Base-by-base conservation (phyloP, 2,329 filamentous ascomycete genomes). In the Xylaria sp. region DNA sequence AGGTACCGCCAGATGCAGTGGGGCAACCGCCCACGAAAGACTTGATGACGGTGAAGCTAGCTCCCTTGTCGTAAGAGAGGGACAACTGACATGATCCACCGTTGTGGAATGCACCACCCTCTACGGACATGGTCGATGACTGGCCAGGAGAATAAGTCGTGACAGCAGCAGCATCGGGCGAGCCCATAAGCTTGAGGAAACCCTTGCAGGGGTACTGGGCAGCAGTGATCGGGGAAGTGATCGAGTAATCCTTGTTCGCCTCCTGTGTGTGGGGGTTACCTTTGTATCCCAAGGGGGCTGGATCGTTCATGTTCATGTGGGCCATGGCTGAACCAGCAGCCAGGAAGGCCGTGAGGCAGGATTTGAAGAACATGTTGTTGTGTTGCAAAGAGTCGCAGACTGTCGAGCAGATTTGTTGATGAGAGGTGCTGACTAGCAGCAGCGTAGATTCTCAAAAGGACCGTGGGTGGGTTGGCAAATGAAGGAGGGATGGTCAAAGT, bases 201-300 rank as follows among this genome's bases (percentile, higher is more conserved):
- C 88, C 87, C 79, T 93, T 93, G 84, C 91, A 95, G 4, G 91
- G 89, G 74, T 86, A 95, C 76, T 93, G 84, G 60, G 81, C 88
- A 62, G 81, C 79, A 19, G 80, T 71, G 48, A 95, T 81, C 2
- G 91, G 91, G 15, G 82, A 81, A 35, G 87, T 91, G 79, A 92
- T 91, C 68, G 84, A 85, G 79, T 90, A 92, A 78, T 93, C 90
- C 72, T 86, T 81, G 56, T 82, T 75, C 57, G 77, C 76, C 43
- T 71, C 70, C 62, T 72, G 69, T 2, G 74, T 67, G 69, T 80
- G 75, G 48, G 80, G 77, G 77, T 86, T 85, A 74, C 73, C 75
- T 76, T 83, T 83, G 70, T 82, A 84, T 57, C 77, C 77, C 68
- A 87, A 77, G 6, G 85, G 84, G 13, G 81, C 66, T 9, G 85